Conservation (phyloP, 257 asterid species). For the Solanum chilense region DNA sequence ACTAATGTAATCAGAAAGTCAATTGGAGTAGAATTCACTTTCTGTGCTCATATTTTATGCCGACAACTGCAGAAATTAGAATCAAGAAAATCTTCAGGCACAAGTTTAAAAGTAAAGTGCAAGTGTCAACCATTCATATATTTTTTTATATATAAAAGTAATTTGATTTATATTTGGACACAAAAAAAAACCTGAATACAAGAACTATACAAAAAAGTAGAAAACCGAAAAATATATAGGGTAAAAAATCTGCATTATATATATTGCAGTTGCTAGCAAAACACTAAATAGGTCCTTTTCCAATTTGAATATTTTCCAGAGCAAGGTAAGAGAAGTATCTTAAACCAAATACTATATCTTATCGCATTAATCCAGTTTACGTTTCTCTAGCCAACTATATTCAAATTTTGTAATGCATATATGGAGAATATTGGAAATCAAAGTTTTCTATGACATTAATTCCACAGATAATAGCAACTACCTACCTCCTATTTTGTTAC, state of each 20-base stretch:
- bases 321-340: not conserved
- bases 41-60: not conserved
- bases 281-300: not conserved
- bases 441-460: not conserved
- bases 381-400: not conserved
- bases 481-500: slow-evolving; percentile 7
- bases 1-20: not conserved
- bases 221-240: not conserved
- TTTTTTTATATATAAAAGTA: not conserved
- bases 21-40: not conserved
- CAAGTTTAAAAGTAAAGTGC: not conserved
- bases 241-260: not conserved
- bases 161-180: not conserved
- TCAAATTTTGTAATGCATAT: not conserved
- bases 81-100: not conserved
- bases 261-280: not conserved
- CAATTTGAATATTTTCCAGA: not conserved
- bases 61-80: not conserved
- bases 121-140: not conserved
- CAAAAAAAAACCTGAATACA: not conserved
- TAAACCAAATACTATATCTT: not conserved
- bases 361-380: not conserved
- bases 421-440: not conserved
- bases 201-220: not conserved
- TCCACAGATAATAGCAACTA: not conserved